These are phyloP conservation scores for Fonsecaea erecta DNA, from an alignment of 2,329 filamentous ascomycete genomes.

Conservation along the genomic window DNA sequence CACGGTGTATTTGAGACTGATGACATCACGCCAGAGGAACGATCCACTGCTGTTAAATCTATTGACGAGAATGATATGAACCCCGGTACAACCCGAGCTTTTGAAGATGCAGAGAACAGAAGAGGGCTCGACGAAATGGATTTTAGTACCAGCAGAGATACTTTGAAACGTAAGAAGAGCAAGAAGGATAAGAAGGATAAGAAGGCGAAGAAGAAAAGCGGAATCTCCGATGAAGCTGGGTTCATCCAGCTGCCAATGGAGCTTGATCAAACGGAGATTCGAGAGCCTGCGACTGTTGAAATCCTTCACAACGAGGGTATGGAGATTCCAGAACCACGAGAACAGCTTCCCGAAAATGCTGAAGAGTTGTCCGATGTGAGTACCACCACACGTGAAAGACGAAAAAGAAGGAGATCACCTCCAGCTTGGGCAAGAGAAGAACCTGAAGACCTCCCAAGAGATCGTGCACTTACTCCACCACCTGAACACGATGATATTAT, in stretches of 20 bases:
- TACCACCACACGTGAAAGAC: slow-evolving; percentile 36
- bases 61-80: neutral
- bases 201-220: slow-evolving; percentile 24
- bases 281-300: slow-evolving; percentile 4
- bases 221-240: slow-evolving; percentile 22
- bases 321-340: neutral
- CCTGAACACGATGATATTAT: slow-evolving; percentile 37
- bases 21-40: neutral
- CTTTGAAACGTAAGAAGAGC: slow-evolving; percentile 25
- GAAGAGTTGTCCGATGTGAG: slow-evolving; percentile 35
- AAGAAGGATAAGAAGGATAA: slow-evolving; percentile 34
- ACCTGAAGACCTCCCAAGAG: slow-evolving; percentile 35
- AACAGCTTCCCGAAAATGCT: neutral
- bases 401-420: slow-evolving; percentile 34
- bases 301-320: neutral
- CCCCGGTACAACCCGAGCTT: neutral
- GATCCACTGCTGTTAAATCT: neutral
- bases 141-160: neutral
- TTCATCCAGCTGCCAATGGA: neutral
- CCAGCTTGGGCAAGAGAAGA: slow-evolving; percentile 34
- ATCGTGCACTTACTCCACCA: slow-evolving; percentile 34
- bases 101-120: neutral
- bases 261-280: slow-evolving; percentile 3
- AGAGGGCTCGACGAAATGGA: neutral
- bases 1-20: neutral